Evolutionary conservation across 495 filamentous ascomycete genomes (phyloP).

Genomic region (Penicillium mononematosum): DNA sequence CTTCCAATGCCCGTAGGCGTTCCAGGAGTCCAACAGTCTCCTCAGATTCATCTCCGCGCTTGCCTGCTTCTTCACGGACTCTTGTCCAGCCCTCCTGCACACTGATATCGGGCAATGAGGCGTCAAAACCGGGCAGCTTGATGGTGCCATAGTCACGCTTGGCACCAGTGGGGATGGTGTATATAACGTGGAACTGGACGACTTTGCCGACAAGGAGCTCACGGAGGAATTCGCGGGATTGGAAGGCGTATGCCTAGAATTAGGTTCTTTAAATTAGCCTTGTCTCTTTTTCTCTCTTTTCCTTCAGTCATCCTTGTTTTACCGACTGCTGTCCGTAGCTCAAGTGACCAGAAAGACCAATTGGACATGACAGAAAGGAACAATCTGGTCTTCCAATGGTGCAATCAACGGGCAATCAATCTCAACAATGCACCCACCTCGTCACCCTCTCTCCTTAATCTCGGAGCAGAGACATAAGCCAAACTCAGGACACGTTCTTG

Average conservation of each 20-base stretch:
- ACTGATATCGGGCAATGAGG: constrained; percentile 71
- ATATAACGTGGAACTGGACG: constrained; percentile 77
- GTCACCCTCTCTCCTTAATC: constrained; percentile 83
- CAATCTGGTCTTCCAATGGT: neutral
- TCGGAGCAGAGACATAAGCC: constrained; percentile 86
- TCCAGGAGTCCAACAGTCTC: constrained; percentile 68
- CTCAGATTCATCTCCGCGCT: constrained; percentile 76
- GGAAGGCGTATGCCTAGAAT: constrained; percentile 72
- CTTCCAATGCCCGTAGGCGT: constrained; percentile 72
- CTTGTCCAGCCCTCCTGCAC: constrained; percentile 88
- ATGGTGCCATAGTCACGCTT: constrained; percentile 87
- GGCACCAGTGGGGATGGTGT: constrained; percentile 74
- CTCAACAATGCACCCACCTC: constrained; percentile 57
- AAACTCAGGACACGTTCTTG: constrained; percentile 82
- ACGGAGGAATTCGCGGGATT: constrained; percentile 89
- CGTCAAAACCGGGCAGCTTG: constrained; percentile 65
- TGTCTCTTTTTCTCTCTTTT: neutral
- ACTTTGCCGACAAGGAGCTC: constrained; percentile 80
- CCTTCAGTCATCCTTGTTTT: neutral
- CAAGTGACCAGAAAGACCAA: neutral
- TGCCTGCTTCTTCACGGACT: constrained; percentile 86
- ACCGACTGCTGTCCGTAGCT: neutral
- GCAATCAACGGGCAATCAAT: constrained; percentile 4
- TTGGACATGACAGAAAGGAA: neutral
- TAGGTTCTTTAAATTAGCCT: constrained; percentile 7